Conservation (phyloP, 2,329 filamentous ascomycete species). For the Fusarium beomiforme region DNA sequence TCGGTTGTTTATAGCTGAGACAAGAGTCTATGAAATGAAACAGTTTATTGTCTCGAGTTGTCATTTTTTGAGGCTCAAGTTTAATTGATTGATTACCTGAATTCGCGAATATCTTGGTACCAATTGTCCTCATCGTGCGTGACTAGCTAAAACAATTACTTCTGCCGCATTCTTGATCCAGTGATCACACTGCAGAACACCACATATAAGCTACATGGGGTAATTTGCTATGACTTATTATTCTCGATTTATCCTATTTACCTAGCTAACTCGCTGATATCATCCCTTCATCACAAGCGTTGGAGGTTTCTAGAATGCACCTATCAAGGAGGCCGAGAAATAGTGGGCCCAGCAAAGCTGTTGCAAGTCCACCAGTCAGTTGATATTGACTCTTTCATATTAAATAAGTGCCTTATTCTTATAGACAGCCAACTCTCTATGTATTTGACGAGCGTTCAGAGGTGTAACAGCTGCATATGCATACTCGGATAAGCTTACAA, state of each 20-base stretch:
- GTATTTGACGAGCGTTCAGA: background rate
- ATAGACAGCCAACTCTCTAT: background rate
- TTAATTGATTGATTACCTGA: background rate
- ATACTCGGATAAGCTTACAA: background rate
- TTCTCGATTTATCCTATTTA: background rate
- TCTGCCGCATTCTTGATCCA: background rate
- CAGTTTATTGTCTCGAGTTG: background rate
- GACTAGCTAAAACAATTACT: conserved; percentile 12
- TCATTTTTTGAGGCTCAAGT: background rate
- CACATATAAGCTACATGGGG: too few relatives aligned
- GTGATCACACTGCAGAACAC: background rate
- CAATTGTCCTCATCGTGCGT: background rate
- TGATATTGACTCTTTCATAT: conserved; percentile 3
- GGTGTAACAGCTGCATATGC: background rate
- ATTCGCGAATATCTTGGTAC: background rate
- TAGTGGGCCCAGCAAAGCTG: conserved; percentile 26
- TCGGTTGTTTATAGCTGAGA: conserved; percentile 9
- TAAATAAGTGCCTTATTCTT: background rate
- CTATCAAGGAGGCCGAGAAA: conserved; percentile 22
- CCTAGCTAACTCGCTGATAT: background rate
- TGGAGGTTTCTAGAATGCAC: conserved; percentile 26
- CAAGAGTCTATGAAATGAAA: background rate
- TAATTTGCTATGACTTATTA: too few relatives aligned
- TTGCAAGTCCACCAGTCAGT: background rate
- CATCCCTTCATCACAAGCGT: background rate